A percentile compares a stretch with the other conserved stretches of the same genome.
phyloP scores from a whole-genome alignment of 163 green algal species.

The Volvox carteri region DNA sequence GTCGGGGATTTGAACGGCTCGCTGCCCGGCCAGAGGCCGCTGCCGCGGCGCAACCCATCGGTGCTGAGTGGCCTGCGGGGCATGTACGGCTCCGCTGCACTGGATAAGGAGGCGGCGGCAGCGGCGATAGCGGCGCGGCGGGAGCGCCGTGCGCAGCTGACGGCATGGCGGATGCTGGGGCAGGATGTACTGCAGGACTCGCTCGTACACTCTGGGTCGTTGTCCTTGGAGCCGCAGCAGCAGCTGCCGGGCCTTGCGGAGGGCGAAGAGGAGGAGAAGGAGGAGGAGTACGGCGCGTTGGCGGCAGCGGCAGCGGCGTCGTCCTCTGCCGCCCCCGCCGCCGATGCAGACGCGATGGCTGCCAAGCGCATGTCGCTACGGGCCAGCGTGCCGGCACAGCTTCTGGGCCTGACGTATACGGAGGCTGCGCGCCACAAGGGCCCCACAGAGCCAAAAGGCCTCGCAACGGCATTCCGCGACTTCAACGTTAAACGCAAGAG shows the following conservation, averaged over 20 bases:
- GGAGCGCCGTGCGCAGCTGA: constrained; percentile 13
- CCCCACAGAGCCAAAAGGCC: neutral
- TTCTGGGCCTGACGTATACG: neutral
- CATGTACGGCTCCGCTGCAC: neutral
- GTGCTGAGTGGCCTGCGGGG: neutral
- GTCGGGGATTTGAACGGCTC: no score
- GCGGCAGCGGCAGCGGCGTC: neutral
- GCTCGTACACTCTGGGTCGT: neutral
- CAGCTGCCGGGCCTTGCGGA: constrained; percentile 25
- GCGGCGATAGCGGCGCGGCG: constrained; percentile 3
- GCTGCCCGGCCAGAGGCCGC: neutral
- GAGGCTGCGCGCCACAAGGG: neutral
- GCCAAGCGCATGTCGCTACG: neutral
- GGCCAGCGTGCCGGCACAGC: constrained; percentile 6
- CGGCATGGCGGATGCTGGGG: constrained; percentile 22
- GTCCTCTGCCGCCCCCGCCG: neutral
- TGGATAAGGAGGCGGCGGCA: neutral
- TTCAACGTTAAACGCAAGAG: constrained; percentile 25
- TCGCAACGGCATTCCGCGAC: neutral
- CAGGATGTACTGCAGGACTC: constrained; percentile 19
- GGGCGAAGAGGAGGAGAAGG: constrained; percentile 6
- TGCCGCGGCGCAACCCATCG: neutral
- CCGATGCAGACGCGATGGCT: neutral
- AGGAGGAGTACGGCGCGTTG: neutral
- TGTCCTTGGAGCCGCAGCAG: neutral